Base-by-base conservation (phyloP, 2,329 filamentous ascomycete genomes). In the Mycocentrospora acerina region DNA sequence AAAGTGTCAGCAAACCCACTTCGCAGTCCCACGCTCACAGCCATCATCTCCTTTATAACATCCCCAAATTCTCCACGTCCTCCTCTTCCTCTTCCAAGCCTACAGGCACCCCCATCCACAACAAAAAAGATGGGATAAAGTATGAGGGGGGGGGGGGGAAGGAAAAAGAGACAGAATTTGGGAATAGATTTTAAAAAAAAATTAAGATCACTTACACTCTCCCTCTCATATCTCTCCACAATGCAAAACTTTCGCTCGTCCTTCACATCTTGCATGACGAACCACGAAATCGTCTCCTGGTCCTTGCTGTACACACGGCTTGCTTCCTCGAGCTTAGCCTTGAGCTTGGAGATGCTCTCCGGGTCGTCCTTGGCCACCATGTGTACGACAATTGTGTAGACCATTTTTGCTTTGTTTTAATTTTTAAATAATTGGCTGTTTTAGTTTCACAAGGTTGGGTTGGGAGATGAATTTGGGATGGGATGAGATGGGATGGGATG, bases 281-380 rank as follows among this genome's bases (percentile, higher is more conserved):
- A 81, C 85, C 85, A 88, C 30, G 59, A 57, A 26, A 74, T 48
- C 29, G 67, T 87, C 72, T 88, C 85, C 59, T 79, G 80, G 70
- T 88, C 85, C 49, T 85, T 74, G 48, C 77, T 80, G 70, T 88
- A 88, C 47, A 88, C 76, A 46, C 80, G 77, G 42, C 82, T 82
- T n/a, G 85, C 85, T 64, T 89, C 85, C 60, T 84, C 77, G 40
- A 89, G 80, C 72, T 88, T 89, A 40, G 80, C 80, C 56, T 81
- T 79, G 42, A 89, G 71, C 67, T 84, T 86, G 45, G 74, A 70
- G 68, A 88, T 82, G 60, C 74, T 75, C 37, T 80, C 78, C 10
- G 75, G 68, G 56, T 85, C 77, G 40, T 81, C 74, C 60, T 88
- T 88, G 48, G 84, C 82, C 70, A 83, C 80, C 47, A 88, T 75